Base-by-base conservation (phyloP, 2,329 filamentous ascomycete genomes). In the Ophiocordyceps camponoti-saundersi region DNA sequence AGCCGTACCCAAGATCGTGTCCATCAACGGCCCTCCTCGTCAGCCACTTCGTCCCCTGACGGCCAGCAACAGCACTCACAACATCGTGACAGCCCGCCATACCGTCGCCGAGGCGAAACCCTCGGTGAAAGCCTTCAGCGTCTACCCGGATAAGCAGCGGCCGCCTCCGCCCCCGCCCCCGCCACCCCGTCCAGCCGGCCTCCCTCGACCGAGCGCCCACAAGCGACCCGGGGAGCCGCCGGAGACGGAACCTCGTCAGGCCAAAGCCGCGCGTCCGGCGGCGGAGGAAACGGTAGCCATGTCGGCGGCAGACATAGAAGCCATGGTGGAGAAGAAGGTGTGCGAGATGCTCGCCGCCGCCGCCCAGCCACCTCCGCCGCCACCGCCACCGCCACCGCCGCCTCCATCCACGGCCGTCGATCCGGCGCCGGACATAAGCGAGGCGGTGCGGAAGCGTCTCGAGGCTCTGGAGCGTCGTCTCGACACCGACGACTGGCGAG, bases 241-340 rank as follows among this genome's bases (percentile, higher is more conserved):
- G 34, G 62, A 69, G 47, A 51, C 53, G 44, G 59, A 53, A 44
- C 51, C 60, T 43, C 68, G 75, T 11, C 69, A 72, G 1, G 63
- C 65, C 40, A 80, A 78, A 52, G 59, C 72, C 6, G 59, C 65
- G 2, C 64, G 69, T 3, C 61, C 64, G 2, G 54, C 57, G 51
- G 56, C 51, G 51, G 64, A 53, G 53, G 56, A 55, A 21, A 48
- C 52, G 51, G 56, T 62, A 52, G 73, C 68, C 61, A 71, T 86
- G 10, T 82, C 80, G 0, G 75, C 80, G 18, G 82, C 79, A 13
- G 81, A 80, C 46, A 93, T 96, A 50, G 89, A 95, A 60, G 85
- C 88, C 39, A 80, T 95, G 66, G 87, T 96, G 1, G 85, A 95
- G 62, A 85, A 83, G 55, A 94, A 94, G 57, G 85, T 96, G 1